A percentile compares a stretch with the other conserved stretches of the same genome.
These are phyloP conservation scores for Phytophthora tubulina DNA, from an alignment of 352 stramenopile species.

Conservation along the genomic window DNA sequence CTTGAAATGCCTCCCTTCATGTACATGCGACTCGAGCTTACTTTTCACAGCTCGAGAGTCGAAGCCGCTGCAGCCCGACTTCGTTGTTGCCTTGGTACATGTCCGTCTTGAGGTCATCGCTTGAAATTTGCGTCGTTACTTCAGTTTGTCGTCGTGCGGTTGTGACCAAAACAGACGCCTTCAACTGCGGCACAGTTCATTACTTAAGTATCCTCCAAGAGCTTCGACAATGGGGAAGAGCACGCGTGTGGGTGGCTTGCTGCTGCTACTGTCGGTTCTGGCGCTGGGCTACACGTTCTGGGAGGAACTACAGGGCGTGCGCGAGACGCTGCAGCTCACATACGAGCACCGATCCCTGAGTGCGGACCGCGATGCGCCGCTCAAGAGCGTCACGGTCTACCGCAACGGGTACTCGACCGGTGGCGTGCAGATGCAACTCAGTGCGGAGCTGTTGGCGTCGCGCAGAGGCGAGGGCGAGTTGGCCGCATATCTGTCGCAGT, in stretches of 20 bases:
- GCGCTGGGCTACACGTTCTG: conserved; percentile 64
- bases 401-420: conserved; percentile 84
- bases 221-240: conserved; percentile 60
- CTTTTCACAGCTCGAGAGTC: too few species aligned
- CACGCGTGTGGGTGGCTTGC: conserved; percentile 49
- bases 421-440: conserved; percentile 78
- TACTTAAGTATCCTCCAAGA: conserved; percentile 2
- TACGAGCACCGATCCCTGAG: conserved; percentile 65
- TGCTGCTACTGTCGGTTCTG: conserved; percentile 51
- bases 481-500: conserved; percentile 85
- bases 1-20: too few species aligned
- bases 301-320: conserved; percentile 48
- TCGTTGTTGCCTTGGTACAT: not conserved
- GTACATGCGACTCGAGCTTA: too few species aligned
- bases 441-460: conserved; percentile 60
- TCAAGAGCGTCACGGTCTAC: conserved; percentile 82
- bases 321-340: conserved; percentile 74
- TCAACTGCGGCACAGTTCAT: conserved; percentile 20
- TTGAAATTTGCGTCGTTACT: not conserved
- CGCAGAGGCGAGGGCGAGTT: conserved; percentile 60
- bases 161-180: conserved; percentile 14
- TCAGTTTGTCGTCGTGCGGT: conserved; percentile 27
- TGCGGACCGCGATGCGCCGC: conserved; percentile 38
- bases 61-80: too few species aligned
- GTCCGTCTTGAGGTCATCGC: not conserved